Evolutionary conservation across 257 asterid species (phyloP).

Genomic region (Solanum chilense): DNA sequence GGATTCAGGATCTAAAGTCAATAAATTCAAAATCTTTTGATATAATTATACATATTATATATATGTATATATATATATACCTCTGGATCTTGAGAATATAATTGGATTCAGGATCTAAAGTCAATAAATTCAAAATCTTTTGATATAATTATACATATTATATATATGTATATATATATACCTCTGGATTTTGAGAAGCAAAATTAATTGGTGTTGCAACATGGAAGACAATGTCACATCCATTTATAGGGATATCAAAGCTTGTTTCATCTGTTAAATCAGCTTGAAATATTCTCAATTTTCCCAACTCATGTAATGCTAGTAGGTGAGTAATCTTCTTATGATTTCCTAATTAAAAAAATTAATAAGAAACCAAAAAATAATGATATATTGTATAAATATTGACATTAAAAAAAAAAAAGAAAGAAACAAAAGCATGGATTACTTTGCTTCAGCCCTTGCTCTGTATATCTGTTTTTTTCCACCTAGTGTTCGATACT

Average conservation of each 20-base stretch:
- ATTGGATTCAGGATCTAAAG: not conserved
- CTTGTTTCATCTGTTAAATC: slow-evolving; percentile 9
- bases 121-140: not conserved
- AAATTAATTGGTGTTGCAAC: slow-evolving; percentile 19
- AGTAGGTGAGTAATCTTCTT: slow-evolving; percentile 5
- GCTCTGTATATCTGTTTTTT: no score
- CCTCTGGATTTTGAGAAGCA: slow-evolving; percentile 16
- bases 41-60: not conserved
- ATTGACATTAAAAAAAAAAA: no score
- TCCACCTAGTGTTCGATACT: no score
- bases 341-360: not conserved
- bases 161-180: not conserved
- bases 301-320: not conserved
- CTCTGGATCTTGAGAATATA: slow-evolving; percentile 3
- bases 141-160: not conserved
- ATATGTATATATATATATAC: not conserved
- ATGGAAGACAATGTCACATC: slow-evolving; percentile 11
- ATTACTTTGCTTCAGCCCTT: not conserved
- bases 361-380: not conserved
- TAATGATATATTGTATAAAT: not conserved
- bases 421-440: not conserved
- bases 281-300: not conserved
- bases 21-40: not conserved
- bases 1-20: not conserved
- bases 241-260: slow-evolving; percentile 8